Evolutionary conservation across 768 basidiomycete genomes (phyloP).

Genomic region (Epithele typhae): DNA sequence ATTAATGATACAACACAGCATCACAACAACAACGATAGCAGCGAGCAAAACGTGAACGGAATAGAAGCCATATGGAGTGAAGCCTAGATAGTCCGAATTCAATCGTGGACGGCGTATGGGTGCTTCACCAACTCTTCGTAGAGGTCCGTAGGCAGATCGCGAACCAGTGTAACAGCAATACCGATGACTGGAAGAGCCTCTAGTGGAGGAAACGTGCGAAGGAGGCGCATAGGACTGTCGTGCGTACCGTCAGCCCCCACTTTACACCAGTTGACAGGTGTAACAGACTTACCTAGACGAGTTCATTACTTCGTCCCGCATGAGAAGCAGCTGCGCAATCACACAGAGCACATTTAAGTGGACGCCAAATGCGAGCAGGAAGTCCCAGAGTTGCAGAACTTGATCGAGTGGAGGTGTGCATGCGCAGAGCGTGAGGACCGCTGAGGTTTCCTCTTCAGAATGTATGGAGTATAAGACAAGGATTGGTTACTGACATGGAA

Average conservation of each 20-base stretch:
- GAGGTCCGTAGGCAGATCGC: constrained; percentile 81
- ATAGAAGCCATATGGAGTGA: neutral
- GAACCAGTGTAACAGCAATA: constrained; percentile 90
- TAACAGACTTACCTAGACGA: constrained; percentile 70
- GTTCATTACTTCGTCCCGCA: constrained; percentile 85
- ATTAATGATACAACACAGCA: neutral
- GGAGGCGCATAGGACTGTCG: constrained; percentile 84
- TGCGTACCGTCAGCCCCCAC: neutral
- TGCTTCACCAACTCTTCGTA: constrained; percentile 89
- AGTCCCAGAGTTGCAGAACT: constrained; percentile 95
- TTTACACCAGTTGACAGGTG: constrained; percentile 1
- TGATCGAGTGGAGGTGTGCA: constrained; percentile 96
- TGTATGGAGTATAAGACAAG: neutral
- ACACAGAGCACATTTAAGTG: constrained; percentile 97
- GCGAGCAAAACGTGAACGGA: constrained; percentile 1
- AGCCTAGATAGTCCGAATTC: neutral
- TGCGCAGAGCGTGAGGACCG: constrained; percentile 91
- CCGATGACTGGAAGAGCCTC: constrained; percentile 85
- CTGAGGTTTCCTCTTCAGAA: too few species aligned
- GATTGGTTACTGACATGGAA: constrained; percentile 68
- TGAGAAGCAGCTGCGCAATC: constrained; percentile 89
- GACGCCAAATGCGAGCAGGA: constrained; percentile 92
- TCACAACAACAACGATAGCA: constrained; percentile 9
- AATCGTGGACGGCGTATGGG: constrained; percentile 56
- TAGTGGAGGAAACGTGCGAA: constrained; percentile 91